Evolutionary conservation across 768 basidiomycete species (phyloP), one percentile per base, ranked within the genome.

Genomic region (Tulasnella calospora): DNA sequence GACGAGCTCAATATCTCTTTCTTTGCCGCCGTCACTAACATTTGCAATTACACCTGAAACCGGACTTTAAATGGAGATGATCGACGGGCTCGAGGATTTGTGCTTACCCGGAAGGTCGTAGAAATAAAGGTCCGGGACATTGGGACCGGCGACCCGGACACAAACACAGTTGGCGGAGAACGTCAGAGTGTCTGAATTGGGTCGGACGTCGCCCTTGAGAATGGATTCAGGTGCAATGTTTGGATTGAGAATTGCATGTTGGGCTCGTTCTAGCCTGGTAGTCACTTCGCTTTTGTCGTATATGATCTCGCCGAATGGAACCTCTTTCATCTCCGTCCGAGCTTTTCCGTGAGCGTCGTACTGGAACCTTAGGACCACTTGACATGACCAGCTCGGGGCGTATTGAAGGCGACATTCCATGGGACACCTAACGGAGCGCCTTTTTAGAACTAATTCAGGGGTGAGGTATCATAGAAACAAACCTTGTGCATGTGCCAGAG

Each of bases 401-500:
- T 46, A n/a, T 15, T 79, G 80, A 13, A 86, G 80, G 0, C 82
- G 82, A 71, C 85, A 86, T 76, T 86, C 86, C 0, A 84, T 86
- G 0, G 86, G 86, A 71, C 84, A 85, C 38, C 86, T 86, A 41
- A 35, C 0, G 92, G 7, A 8, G 12, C 13, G 23, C 27, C 55
- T 23, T 23, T 10, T 57, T 57, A 57, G 55, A 44, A 44, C 41
- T 44, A 44, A 7, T 44, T 2, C 13, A 8, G 41, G 5, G 41
- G 9, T 44, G 41, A 44, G 9, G 13, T 1, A 61, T 57, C 61
- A 23, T 35, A 30, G 12, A 30, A 41, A 71, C 44, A 1, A 38
- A 90, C 92, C 92, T 86, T 0, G 92, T 94, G 79, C 92, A 93
- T 0, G 92, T 93, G 0, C 92, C 92, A 30, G 89, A 85, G 0